Evolutionary conservation across 2,329 filamentous ascomycete species (phyloP).

Genomic region (Fusarium pseudograminearum): DNA sequence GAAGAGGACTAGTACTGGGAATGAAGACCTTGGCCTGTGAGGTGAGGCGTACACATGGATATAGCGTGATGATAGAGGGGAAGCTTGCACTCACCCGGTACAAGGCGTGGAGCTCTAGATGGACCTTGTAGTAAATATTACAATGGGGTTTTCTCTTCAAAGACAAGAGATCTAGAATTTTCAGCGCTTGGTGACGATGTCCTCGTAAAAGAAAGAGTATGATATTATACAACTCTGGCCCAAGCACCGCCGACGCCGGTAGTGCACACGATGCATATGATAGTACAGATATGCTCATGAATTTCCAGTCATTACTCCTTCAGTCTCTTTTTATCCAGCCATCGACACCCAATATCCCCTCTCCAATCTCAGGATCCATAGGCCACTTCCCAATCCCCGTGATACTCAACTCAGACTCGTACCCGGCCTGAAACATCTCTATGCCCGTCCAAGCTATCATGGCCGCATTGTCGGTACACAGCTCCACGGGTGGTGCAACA

Average conservation of each 20-base stretch:
- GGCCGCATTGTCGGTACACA: constrained; percentile 95
- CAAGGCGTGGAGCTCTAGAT: constrained; percentile 23
- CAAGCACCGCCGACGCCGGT: not conserved
- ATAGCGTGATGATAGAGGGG: constrained; percentile 35
- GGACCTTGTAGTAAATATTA: constrained; percentile 48
- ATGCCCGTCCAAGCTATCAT: constrained; percentile 97
- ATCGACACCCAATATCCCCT: constrained; percentile 72
- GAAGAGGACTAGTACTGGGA: constrained; percentile 10
- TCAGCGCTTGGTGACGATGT: constrained; percentile 11
- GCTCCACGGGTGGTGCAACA: constrained; percentile 77
- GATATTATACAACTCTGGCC: constrained; percentile 23
- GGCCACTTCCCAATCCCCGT: constrained; percentile 77
- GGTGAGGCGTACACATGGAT: constrained; percentile 15
- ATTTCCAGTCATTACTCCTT: not conserved
- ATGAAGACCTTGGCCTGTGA: constrained; percentile 3
- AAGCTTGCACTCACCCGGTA: constrained; percentile 26
- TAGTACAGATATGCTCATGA: constrained; percentile 6
- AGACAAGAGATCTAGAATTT: constrained; percentile 17
- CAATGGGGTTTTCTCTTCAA: constrained; percentile 47
- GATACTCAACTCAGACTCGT: constrained; percentile 70
- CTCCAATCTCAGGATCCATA: constrained; percentile 71
- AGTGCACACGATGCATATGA: not conserved
- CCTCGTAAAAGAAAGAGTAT: constrained; percentile 7
- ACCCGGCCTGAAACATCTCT: constrained; percentile 90
- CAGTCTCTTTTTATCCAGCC: constrained; percentile 57